Conservation (phyloP, 352 stramenopile species). For the Phytophthora pisi region DNA sequence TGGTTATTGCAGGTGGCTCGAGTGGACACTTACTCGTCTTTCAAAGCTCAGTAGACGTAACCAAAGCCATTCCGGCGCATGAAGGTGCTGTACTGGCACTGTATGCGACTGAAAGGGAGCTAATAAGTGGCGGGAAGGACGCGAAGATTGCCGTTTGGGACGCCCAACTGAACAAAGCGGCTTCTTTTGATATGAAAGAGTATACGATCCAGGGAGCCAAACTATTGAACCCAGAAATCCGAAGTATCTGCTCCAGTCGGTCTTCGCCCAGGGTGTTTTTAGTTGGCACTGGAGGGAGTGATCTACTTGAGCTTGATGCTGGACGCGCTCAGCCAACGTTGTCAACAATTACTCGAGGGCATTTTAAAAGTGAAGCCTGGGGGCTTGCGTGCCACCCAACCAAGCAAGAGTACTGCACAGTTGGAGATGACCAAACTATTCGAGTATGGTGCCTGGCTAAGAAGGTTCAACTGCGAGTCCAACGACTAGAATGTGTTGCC, state of each 20-base stretch:
- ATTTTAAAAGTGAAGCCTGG: conserved; percentile 84
- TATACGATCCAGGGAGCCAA: conserved; percentile 21
- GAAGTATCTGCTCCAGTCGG: conserved; percentile 50
- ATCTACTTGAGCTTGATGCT: conserved; percentile 87
- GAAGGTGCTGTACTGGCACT: conserved; percentile 49
- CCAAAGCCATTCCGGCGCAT: conserved; percentile 61
- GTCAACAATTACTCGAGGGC: conserved; percentile 52
- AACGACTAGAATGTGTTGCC: conserved; percentile 53
- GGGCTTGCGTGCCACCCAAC: conserved; percentile 77
- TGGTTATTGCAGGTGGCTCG: conserved; percentile 55
- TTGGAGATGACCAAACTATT: conserved; percentile 81
- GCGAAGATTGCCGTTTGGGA: conserved; percentile 89
- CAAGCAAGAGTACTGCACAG: conserved; percentile 72
- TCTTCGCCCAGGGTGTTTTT: conserved; percentile 55
- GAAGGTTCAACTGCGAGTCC: conserved; percentile 45
- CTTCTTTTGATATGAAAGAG: conserved; percentile 49
- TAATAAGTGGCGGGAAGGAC: conserved; percentile 90
- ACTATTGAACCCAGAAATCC: conserved; percentile 46
- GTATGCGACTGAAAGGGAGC: conserved; percentile 49
- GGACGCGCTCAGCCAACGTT: conserved; percentile 20
- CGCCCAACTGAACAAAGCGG: conserved; percentile 50
- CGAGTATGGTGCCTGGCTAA: conserved; percentile 78
- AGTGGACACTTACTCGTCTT: conserved; percentile 87
- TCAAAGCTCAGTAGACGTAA: conserved; percentile 54
- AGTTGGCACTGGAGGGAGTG: conserved; percentile 85